A percentile compares a stretch with the other conserved stretches of the same genome.
phyloP scores from a whole-genome alignment of 2,329 filamentous ascomycete genomes.

The Macrophomina phaseolina region DNA sequence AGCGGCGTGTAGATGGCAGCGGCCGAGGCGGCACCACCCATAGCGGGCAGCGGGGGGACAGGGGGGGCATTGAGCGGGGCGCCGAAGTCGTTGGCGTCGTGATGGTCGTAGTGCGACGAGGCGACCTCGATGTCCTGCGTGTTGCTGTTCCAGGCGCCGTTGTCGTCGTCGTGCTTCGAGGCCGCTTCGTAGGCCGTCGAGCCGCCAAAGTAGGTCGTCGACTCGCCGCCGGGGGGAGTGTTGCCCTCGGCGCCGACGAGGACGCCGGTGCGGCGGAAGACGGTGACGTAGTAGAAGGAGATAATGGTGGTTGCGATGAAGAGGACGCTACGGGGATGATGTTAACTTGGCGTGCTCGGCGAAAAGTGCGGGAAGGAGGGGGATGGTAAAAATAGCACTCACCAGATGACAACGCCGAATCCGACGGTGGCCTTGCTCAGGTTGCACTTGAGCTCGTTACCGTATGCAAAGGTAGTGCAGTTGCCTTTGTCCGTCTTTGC shows the following conservation, averaged over 20 bases:
- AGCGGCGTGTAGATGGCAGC: constrained; percentile 21
- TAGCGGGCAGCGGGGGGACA: constrained; percentile 18
- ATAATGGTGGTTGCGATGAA: constrained; percentile 60
- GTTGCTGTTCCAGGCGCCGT: constrained; percentile 49
- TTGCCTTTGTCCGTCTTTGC: constrained; percentile 50
- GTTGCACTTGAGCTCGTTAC: constrained; percentile 61
- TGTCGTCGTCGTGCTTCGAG: constrained; percentile 38
- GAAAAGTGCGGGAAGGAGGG: not conserved
- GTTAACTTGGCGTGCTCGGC: constrained; percentile 3
- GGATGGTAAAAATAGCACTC: constrained; percentile 35
- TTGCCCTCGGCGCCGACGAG: constrained; percentile 50
- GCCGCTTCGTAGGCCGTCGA: constrained; percentile 20
- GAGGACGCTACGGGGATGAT: constrained; percentile 52
- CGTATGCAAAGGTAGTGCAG: constrained; percentile 62
- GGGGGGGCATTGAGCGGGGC: constrained; percentile 7
- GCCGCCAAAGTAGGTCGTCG: constrained; percentile 31
- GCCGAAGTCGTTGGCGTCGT: constrained; percentile 44
- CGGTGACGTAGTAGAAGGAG: constrained; percentile 60
- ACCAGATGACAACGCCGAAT: constrained; percentile 64
- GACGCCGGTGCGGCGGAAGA: constrained; percentile 63
- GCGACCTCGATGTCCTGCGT: constrained; percentile 44
- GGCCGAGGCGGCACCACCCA: not conserved
- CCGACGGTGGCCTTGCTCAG: constrained; percentile 62
- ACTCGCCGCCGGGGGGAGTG: constrained; percentile 29
- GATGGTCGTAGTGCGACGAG: constrained; percentile 47